phyloP scores from a whole-genome alignment of 2,329 filamentous ascomycete genomes.

The Aspergillus tanneri region DNA sequence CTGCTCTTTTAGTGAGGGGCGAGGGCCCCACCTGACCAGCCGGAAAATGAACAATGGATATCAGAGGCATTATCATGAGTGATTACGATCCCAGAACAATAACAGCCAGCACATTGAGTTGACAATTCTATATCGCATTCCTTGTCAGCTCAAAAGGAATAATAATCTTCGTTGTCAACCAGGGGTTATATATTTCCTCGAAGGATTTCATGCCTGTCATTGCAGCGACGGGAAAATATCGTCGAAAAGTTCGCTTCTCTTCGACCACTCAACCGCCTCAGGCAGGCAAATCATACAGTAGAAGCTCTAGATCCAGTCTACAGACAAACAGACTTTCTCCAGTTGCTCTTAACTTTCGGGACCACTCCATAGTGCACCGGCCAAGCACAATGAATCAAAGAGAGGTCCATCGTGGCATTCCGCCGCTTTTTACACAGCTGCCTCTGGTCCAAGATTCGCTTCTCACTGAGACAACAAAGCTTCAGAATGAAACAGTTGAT shows the following conservation, averaged over 20 bases:
- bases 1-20: background rate
- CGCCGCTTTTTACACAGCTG: conserved; percentile 42
- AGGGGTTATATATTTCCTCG: background rate
- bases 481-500: conserved; percentile 68
- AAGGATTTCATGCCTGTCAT: conserved; percentile 33
- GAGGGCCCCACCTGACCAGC: conserved; percentile 6
- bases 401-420: conserved; percentile 32
- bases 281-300: conserved; percentile 16
- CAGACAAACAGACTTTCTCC: conserved; percentile 18
- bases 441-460: conserved; percentile 67
- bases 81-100: conserved; percentile 7
- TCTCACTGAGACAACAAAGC: conserved; percentile 64
- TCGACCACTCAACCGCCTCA: conserved; percentile 26
- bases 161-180: too few relatives aligned
- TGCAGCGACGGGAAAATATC: conserved; percentile 33
- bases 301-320: conserved; percentile 9
- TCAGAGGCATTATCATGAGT: background rate
- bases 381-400: conserved; percentile 24
- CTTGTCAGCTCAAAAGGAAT: background rate
- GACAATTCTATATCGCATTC: background rate
- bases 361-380: conserved; percentile 10
- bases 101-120: background rate
- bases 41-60: conserved; percentile 4
- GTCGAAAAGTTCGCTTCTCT: conserved; percentile 42
- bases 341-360: conserved; percentile 11